Base-by-base conservation (phyloP, 768 basidiomycete species). In the Royoungia palumana region DNA sequence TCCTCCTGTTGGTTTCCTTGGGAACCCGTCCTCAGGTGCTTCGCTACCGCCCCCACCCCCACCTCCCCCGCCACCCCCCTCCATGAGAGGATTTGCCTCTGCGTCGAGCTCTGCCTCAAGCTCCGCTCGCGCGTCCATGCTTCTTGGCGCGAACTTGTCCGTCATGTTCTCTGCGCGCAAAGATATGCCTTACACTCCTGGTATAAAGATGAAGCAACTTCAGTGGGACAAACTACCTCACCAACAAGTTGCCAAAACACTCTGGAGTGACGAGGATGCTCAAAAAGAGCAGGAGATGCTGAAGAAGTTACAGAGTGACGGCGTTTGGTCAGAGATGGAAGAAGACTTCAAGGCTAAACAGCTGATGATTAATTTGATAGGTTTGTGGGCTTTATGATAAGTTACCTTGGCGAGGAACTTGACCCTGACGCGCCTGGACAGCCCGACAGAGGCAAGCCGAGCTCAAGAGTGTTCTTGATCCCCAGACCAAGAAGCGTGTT, bases 161-260 rank as follows among this genome's bases (percentile, higher is more conserved):
- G 74, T 74, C 25, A 67, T 85, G 54, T 64, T 83, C 17, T 75
- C 76, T 41, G 75, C 77, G 38, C 87, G 92, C 41, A 97, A 97
- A 68, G 90, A 92, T 61, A 80, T 96, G 62, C 76, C 82, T 4
- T 77, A 93, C 36, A 85, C 89, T 27, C 89, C 94, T 2, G 84
- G 79, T 51, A 88, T 82, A 30, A 93, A 94, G 76, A 93, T 97
- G 89, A 97, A 97, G 65, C 94, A 97, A 65, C 73, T 99, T 47
- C 94, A 97, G 63, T 99, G 95, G 95, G 94, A 97, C 65, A 98
- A 97, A 62, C 76, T 99, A n/a, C 84, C 89, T 20, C 92, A 92
- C 49, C 85, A 88, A 55, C 85, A 89, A 58, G 84, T 92, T 28
- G 74, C 74, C 1, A 87, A 86, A 63, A 98, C 94, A 0, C 72